Conservation (phyloP, 225 moss, liverwort and hornwort species). For the Pseudoscleropodium purum region DNA sequence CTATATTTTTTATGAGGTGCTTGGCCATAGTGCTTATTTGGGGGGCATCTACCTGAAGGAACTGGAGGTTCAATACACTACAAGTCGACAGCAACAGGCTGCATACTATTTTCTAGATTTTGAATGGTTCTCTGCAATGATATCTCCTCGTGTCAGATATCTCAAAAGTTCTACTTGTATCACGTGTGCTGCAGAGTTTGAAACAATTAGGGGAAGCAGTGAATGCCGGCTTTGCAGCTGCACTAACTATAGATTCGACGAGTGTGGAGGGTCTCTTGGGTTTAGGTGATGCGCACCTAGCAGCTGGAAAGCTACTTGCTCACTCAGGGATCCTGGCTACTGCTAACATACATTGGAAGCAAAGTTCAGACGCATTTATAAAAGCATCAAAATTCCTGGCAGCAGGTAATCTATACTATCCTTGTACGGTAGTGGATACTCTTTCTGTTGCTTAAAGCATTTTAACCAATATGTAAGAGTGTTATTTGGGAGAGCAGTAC, state of each 20-base stretch:
- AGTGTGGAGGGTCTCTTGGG: slow-evolving; percentile 61
- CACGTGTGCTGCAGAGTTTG: slow-evolving; percentile 20
- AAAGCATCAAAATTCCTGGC: slow-evolving; percentile 50
- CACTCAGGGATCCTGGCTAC: slow-evolving; percentile 2
- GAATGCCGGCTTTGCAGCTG: slow-evolving; percentile 56
- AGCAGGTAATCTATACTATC: slow-evolving; percentile 18
- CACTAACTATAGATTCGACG: slow-evolving; percentile 52
- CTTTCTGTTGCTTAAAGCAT: neutral
- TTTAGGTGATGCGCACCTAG: slow-evolving; percentile 64
- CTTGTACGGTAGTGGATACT: neutral
- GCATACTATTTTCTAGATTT: neutral
- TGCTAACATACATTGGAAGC: slow-evolving; percentile 40
- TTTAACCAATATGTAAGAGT: neutral
- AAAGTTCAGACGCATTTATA: slow-evolving; percentile 44
- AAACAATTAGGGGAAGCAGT: slow-evolving; percentile 52
- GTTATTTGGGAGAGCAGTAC: neutral
- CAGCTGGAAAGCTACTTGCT: slow-evolving; percentile 59
- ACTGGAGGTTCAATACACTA: neutral
- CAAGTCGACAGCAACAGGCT: neutral
- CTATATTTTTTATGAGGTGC: neutral
- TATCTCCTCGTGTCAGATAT: neutral
- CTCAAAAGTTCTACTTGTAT: neutral
- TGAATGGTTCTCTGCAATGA: neutral
- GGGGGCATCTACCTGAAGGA: neutral
- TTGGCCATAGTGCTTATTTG: neutral